phyloP scores from a whole-genome alignment of 1,284 basidiomycete genomes.

The Xanthoconium separans region DNA sequence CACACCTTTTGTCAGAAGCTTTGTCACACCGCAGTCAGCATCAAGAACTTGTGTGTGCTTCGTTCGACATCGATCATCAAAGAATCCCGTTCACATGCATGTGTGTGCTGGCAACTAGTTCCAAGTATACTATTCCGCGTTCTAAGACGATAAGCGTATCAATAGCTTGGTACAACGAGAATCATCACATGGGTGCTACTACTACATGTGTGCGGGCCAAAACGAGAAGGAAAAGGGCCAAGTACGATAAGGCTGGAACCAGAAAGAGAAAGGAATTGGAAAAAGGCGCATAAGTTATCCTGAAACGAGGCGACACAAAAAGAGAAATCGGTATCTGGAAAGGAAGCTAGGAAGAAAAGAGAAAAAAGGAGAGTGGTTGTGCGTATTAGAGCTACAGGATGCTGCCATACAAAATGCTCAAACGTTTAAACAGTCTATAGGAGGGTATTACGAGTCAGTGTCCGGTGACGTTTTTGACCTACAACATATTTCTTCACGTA shows the following conservation, averaged over 20 bases:
- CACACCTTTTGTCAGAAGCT: no score
- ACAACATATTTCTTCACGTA: constrained; percentile 12
- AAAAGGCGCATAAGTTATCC: constrained; percentile 23
- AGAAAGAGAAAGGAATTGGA: background rate
- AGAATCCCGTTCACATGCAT: no score
- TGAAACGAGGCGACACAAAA: background rate
- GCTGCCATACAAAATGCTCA: constrained; percentile 13
- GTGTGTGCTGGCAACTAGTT: no score
- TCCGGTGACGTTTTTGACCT: constrained; percentile 3
- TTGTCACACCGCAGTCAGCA: no score
- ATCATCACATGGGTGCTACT: constrained; percentile 28
- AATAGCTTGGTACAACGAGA: background rate
- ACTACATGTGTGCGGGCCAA: constrained; percentile 24
- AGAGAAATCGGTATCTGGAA: constrained; percentile 6
- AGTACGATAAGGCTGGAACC: constrained; percentile 1
- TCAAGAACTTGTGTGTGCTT: no score
- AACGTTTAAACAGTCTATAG: constrained; percentile 22
- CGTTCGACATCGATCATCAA: no score
- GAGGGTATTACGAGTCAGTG: constrained; percentile 13
- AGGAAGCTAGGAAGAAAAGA: background rate
- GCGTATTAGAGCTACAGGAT: constrained; percentile 26
- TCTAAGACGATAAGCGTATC: no score
- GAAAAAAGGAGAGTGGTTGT: constrained; percentile 22
- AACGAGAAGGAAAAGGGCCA: background rate
- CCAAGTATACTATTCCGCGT: no score